Conservation (phyloP, 2,329 filamentous ascomycete genomes). For the Leptographium wingfieldii region DNA sequence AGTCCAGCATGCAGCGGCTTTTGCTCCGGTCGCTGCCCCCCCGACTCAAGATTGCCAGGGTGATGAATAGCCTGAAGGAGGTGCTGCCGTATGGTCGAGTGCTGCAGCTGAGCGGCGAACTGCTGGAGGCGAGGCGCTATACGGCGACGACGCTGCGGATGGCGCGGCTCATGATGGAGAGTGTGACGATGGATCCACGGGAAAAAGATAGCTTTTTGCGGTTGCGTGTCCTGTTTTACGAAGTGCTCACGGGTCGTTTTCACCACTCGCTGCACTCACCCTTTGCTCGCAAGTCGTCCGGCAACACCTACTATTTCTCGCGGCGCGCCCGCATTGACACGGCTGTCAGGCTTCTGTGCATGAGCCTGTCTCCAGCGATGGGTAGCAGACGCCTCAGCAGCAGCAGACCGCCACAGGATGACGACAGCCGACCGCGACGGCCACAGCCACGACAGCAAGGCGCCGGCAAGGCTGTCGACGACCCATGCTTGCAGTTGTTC, state of each 20-base stretch:
- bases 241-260: constrained; percentile 13
- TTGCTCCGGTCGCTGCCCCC: constrained; percentile 12
- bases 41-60: constrained; percentile 9
- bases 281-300: constrained; percentile 10
- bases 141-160: constrained; percentile 1
- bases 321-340: constrained; percentile 12
- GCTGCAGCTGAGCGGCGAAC: constrained; percentile 11
- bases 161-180: constrained; percentile 3
- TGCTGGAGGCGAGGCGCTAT: constrained; percentile 11
- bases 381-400: neutral
- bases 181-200: neutral
- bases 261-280: constrained; percentile 13
- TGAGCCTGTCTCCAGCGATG: constrained; percentile 1
- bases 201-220: constrained; percentile 6
- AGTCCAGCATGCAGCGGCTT: constrained; percentile 14
- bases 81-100: constrained; percentile 12
- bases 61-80: constrained; percentile 10
- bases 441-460: neutral
- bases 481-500: constrained; percentile 7
- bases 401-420: too few species aligned
- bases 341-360: constrained; percentile 8
- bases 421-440: too few species aligned
- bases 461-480: neutral
- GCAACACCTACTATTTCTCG: constrained; percentile 13
- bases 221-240: constrained; percentile 10